phyloP scores from a whole-genome alignment of 2,329 filamentous ascomycete genomes.

The Macrophomina tecta region DNA sequence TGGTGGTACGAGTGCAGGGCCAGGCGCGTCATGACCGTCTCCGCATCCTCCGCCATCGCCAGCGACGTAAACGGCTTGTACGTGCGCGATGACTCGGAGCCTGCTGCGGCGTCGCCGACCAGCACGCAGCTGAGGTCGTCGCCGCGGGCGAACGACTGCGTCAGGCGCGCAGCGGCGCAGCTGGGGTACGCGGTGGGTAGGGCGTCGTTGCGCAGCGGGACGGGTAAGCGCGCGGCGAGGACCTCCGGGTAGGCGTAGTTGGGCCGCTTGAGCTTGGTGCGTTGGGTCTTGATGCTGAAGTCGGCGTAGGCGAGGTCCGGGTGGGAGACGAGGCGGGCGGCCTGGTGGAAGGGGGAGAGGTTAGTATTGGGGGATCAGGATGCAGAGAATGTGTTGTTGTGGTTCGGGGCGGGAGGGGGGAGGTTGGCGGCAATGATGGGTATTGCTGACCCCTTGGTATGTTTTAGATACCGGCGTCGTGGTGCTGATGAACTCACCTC shows the following conservation, averaged over 20 bases:
- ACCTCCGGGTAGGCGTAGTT: slow-evolving; percentile 41
- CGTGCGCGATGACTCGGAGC: slow-evolving; percentile 30
- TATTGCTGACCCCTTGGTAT: neutral
- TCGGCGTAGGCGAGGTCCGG: slow-evolving; percentile 41
- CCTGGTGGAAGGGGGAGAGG: slow-evolving; percentile 11
- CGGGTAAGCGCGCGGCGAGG: slow-evolving; percentile 36
- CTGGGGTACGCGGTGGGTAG: slow-evolving; percentile 29
- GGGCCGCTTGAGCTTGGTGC: slow-evolving; percentile 40
- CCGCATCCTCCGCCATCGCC: slow-evolving; percentile 31
- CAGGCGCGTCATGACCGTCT: slow-evolving; percentile 31
- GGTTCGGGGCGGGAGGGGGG: no score
- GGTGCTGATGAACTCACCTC: slow-evolving; percentile 30
- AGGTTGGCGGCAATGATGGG: no score
- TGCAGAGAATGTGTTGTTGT: no score
- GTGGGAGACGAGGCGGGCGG: slow-evolving; percentile 39
- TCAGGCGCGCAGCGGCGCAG: slow-evolving; percentile 28
- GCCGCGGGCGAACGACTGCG: slow-evolving; percentile 29
- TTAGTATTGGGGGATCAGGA: neutral
- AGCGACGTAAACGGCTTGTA: slow-evolving; percentile 39
- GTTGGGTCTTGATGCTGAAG: slow-evolving; percentile 35
- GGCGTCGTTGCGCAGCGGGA: slow-evolving; percentile 38
- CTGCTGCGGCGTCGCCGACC: slow-evolving; percentile 36
- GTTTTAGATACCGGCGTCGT: neutral
- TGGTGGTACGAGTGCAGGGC: slow-evolving; percentile 36
- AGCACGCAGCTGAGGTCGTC: slow-evolving; percentile 38